A percentile compares a stretch with the other conserved stretches of the same genome.
Evolutionary conservation across 805 yeast species (phyloP).

Genomic region (Cyberlindnera maritima): DNA sequence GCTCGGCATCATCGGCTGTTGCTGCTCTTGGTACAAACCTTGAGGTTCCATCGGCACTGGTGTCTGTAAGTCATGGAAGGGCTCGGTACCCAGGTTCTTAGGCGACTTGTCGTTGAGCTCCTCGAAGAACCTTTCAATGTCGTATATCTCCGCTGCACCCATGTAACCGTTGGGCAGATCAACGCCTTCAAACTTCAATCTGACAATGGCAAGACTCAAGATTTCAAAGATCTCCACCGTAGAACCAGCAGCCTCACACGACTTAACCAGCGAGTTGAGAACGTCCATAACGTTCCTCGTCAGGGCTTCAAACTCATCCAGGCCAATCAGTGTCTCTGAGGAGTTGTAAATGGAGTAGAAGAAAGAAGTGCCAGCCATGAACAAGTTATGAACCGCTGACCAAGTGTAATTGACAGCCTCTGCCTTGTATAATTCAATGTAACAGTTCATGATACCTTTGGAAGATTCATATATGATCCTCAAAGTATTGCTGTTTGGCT

Average conservation of each 20-base stretch:
- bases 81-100: slow-evolving; percentile 8
- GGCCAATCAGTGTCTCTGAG: slow-evolving; percentile 44
- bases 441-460: slow-evolving; percentile 61
- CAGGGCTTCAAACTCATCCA: slow-evolving; percentile 47
- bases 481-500: slow-evolving; percentile 52
- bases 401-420: slow-evolving; percentile 79
- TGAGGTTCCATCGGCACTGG: slow-evolving; percentile 15
- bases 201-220: slow-evolving; percentile 66
- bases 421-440: slow-evolving; percentile 52
- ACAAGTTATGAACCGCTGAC: slow-evolving; percentile 88
- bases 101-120: slow-evolving; percentile 23
- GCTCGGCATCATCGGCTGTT: not conserved
- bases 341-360: slow-evolving; percentile 75
- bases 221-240: slow-evolving; percentile 73
- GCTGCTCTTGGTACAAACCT: not conserved
- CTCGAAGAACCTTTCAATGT: slow-evolving; percentile 27
- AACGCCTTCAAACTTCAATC: slow-evolving; percentile 41
- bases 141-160: slow-evolving; percentile 18
- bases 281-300: slow-evolving; percentile 52
- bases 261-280: slow-evolving; percentile 56
- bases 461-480: slow-evolving; percentile 59
- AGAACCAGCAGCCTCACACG: slow-evolving; percentile 75
- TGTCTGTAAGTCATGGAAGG: slow-evolving; percentile 14
- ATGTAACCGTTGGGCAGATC: not conserved
- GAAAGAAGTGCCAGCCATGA: slow-evolving; percentile 86